Evolutionary conservation across 2,329 filamentous ascomycete species (phyloP).

Genomic region (Fonsecaea nubica): DNA sequence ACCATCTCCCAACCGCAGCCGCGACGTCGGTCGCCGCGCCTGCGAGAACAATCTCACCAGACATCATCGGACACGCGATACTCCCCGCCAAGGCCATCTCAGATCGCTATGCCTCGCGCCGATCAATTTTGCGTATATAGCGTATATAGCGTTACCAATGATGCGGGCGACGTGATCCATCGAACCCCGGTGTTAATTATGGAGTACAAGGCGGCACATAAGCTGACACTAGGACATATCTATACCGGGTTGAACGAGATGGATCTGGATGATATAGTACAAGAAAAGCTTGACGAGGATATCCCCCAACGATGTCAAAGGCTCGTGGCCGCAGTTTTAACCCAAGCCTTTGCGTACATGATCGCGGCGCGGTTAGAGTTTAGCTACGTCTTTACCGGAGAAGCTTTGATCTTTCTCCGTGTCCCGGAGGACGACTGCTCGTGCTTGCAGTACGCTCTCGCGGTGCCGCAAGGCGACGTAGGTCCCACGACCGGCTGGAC

Average conservation of each 20-base stretch:
- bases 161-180: too few species aligned
- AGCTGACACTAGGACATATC: background rate
- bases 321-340: background rate
- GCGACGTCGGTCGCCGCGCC: too few species aligned
- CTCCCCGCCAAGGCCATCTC: too few species aligned
- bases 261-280: background rate
- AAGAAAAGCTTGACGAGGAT: background rate
- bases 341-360: background rate
- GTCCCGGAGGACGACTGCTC: background rate
- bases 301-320: background rate
- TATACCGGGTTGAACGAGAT: background rate
- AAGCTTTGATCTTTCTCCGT: background rate
- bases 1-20: too few species aligned
- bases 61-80: too few species aligned
- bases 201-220: conserved; percentile 3
- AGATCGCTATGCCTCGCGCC: too few species aligned
- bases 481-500: background rate
- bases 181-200: too few species aligned
- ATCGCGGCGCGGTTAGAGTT: background rate
- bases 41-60: too few species aligned
- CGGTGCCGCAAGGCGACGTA: background rate
- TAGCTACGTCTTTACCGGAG: background rate
- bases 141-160: too few species aligned
- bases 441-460: background rate
- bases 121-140: too few species aligned